Evolutionary conservation across 331 rosid genomes (phyloP).

Genomic region (Stylosanthes scabra): DNA sequence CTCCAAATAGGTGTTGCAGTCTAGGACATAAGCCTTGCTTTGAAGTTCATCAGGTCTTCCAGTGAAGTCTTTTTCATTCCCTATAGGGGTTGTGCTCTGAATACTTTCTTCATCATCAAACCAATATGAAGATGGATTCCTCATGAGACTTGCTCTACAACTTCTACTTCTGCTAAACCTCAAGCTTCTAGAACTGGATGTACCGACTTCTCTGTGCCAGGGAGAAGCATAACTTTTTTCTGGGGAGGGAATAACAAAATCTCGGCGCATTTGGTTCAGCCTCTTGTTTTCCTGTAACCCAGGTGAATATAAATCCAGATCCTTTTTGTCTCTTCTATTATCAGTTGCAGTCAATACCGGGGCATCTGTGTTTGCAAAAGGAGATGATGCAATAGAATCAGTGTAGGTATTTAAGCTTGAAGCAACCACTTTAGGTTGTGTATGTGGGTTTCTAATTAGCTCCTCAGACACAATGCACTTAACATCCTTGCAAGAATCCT

Average conservation of each 20-base stretch:
- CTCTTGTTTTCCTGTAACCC: constrained; percentile 46
- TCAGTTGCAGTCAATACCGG: constrained; percentile 52
- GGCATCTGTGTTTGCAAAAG: constrained; percentile 48
- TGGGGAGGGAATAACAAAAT: constrained; percentile 54
- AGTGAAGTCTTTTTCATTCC: constrained; percentile 60
- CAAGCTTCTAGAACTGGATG: constrained; percentile 42
- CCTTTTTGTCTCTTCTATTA: constrained; percentile 47
- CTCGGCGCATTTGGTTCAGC: constrained; percentile 39
- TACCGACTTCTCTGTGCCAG: constrained; percentile 47
- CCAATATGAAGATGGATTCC: constrained; percentile 53
- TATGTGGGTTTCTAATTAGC: constrained; percentile 42
- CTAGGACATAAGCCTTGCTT: constrained; percentile 55
- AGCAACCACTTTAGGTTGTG: constrained; percentile 44
- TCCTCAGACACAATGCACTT: constrained; percentile 81
- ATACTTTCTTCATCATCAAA: constrained; percentile 57
- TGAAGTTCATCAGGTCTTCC: constrained; percentile 70
- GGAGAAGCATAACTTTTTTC: constrained; percentile 49
- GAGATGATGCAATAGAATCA: constrained; percentile 59
- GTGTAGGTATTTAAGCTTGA: constrained; percentile 52
- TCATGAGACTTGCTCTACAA: constrained; percentile 73
- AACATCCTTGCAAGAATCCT: constrained; percentile 75
- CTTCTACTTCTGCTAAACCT: constrained; percentile 74
- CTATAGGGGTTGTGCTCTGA: constrained; percentile 64
- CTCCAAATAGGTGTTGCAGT: constrained; percentile 47
- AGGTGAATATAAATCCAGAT: constrained; percentile 48